These are phyloP conservation scores for Grosmannia huntii DNA, from an alignment of 2,329 filamentous ascomycete species.

Conservation along the genomic window DNA sequence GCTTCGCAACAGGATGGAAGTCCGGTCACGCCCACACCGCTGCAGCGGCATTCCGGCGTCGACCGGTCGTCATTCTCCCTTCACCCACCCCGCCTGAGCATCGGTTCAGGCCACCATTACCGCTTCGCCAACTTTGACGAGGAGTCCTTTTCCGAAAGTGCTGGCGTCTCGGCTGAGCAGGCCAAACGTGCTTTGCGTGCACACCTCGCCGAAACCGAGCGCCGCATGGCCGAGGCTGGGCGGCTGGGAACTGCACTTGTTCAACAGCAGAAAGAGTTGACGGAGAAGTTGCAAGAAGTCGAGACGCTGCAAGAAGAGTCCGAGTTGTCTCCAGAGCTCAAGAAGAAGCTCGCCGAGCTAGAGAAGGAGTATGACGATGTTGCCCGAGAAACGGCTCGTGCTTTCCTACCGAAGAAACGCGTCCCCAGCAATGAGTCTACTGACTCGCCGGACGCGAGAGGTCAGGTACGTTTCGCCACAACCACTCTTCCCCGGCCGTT, in stretches of 20 bases:
- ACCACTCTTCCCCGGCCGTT: not conserved
- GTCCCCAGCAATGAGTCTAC: conserved; percentile 55
- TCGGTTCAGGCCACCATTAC: conserved; percentile 41
- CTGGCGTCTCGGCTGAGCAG: conserved; percentile 68
- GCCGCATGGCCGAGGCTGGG: conserved; percentile 80
- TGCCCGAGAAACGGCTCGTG: conserved; percentile 75
- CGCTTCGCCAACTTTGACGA: conserved; percentile 74
- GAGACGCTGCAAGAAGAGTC: conserved; percentile 63
- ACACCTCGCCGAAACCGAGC: conserved; percentile 84
- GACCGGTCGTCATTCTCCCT: conserved; percentile 8
- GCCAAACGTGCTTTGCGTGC: conserved; percentile 81
- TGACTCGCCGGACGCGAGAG: conserved; percentile 38
- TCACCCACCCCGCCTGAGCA: conserved; percentile 6
- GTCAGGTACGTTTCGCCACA: conserved; percentile 31
- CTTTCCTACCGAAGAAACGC: conserved; percentile 75
- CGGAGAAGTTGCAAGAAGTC: conserved; percentile 71
- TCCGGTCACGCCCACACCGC: conserved; percentile 12
- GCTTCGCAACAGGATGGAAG: conserved; percentile 10
- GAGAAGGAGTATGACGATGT: conserved; percentile 95
- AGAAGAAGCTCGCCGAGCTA: conserved; percentile 69
- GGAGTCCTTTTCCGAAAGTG: conserved; percentile 64
- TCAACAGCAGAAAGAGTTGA: conserved; percentile 72
- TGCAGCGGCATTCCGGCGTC: conserved; percentile 7
- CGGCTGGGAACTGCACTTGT: conserved; percentile 79
- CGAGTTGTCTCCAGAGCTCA: conserved; percentile 72